Base-by-base conservation (phyloP, 2,329 filamentous ascomycete genomes). In the Lasiodiplodia sp. region DNA sequence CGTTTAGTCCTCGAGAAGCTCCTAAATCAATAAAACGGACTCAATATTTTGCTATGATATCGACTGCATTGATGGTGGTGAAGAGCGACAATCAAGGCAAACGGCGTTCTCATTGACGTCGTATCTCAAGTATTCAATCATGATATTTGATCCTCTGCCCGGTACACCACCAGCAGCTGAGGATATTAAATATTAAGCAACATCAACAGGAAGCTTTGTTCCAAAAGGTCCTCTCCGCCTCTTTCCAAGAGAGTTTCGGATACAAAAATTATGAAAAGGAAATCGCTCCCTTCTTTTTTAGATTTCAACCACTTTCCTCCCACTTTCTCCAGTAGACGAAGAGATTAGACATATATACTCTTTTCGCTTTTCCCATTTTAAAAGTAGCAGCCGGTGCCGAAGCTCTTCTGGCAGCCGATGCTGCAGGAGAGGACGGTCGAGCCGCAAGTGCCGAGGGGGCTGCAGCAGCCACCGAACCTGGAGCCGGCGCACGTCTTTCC, bases 321-420 rank as follows among this genome's bases (percentile, higher is more conserved):
- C 55, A 12, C 31, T 44, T 28, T n/a, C 2, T 8, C 40, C 18
- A 2, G 21, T 7, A 49, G 18, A 28, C 51, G 16, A 28, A 62
- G 31, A 63, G 7, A 49, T 63, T 18, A 60, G 56, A 44, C 12
- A 44, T 60, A 44, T 60, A 28, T 53, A 28, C 25, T 53, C 18
- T 21, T 21, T n/a, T 25, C 18, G 31, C 31, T 47, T 47, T 14
- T 31, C 1, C 34, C 34, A 23, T 52, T 28, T 52, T 18, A 69
- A 4, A 58, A 49, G 5, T 51, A 75, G 72, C 70, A 73, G 66
- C 75, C 76, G 47, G 71, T 76, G 4, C 78, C 77, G 66, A 76
- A 78, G 21, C 58, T 16, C 28, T 73, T 66, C 69, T 80, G 76
- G 71, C 78, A 81, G n/a, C 75, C 75, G 2, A 73, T 68, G 23